Evolutionary conservation across 805 yeast genomes (phyloP), one percentile per base, ranked within the genome.

Genomic region (Clavispora fructus): DNA sequence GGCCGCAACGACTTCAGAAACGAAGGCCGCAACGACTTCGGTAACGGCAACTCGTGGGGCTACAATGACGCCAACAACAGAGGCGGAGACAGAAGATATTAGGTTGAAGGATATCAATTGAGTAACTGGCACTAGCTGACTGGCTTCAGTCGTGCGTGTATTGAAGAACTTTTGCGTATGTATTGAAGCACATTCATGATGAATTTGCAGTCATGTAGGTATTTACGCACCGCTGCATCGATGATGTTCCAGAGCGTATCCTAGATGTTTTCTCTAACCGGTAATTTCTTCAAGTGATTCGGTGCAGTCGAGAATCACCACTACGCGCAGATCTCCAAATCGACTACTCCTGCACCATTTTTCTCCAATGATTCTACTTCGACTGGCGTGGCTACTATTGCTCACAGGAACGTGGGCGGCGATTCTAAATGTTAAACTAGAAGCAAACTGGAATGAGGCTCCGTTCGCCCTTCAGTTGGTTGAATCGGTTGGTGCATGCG

Each of bases 401-500:
- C 23, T 33, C 13, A 4, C 37, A 9, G 25, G 25, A 17, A 23
- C 25, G 2, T 33, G 37, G 37, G 37, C 41, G 4, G 23, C 41
- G 12, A 3, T 16, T 14, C 4, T 46, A 4, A 11, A 26, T 11
- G 26, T 47, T 1, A 35, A 35, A 6, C 40, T 54, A 13, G 43
- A 43, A 13, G 51, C 57, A 10, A 42, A 42, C 17, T 53, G 56
- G 58, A 44, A 42, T 5, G 32, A 41, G 16, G 19, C 55, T 12
- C 51, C 54, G 7, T 54, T 54, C 27, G 42, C 39, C 19, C 42
- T 54, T 16, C 57, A 49, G 31, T 40, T 54, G 37, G 35, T 54
- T 10, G 58, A 54, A 41, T 55, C 58, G 11, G 44, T 42, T 2
- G 52, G 55, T 11, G 46, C 45, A 4, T 39, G 42, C 10, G 33